phyloP scores from a whole-genome alignment of 1,139 yeast species.

The Diutina siamensis region DNA sequence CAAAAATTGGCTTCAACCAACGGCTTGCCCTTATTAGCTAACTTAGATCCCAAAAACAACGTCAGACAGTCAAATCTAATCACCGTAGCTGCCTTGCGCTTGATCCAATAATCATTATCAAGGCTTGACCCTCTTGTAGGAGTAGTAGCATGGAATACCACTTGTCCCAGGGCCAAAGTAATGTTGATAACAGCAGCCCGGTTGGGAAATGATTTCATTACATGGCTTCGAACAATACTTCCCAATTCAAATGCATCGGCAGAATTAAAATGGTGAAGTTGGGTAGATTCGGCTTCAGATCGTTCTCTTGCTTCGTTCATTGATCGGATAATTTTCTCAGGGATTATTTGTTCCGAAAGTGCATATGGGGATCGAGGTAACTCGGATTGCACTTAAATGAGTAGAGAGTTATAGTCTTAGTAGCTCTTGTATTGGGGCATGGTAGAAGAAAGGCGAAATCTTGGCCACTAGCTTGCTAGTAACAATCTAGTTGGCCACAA shows the following conservation, averaged over 20 bases:
- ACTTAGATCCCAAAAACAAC: conserved; percentile 41
- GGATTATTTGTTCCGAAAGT: too few species aligned
- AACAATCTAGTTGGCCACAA: too few species aligned
- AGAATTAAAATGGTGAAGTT: not conserved
- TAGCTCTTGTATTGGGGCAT: too few species aligned
- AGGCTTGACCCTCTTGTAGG: conserved; percentile 24
- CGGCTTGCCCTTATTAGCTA: conserved; percentile 18
- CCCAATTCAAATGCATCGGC: conserved; percentile 4
- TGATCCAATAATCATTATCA: conserved; percentile 52
- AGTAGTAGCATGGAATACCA: conserved; percentile 39
- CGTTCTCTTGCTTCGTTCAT: not conserved
- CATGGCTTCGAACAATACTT: not conserved
- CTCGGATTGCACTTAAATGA: too few species aligned
- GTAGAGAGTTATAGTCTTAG: too few species aligned
- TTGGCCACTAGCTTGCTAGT: too few species aligned
- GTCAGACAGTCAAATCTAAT: conserved; percentile 42
- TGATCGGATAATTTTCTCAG: too few species aligned
- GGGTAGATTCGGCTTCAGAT: not conserved
- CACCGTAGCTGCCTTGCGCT: conserved; percentile 41
- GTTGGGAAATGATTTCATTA: conserved; percentile 11
- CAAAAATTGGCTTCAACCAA: conserved; percentile 31
- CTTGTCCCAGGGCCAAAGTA: conserved; percentile 36
- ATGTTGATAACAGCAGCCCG: conserved; percentile 40
- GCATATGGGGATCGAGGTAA: not conserved
- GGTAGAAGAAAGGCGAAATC: too few species aligned